Conservation (phyloP, 2,329 filamentous ascomycete genomes). For the Talaromyces islandicus region DNA sequence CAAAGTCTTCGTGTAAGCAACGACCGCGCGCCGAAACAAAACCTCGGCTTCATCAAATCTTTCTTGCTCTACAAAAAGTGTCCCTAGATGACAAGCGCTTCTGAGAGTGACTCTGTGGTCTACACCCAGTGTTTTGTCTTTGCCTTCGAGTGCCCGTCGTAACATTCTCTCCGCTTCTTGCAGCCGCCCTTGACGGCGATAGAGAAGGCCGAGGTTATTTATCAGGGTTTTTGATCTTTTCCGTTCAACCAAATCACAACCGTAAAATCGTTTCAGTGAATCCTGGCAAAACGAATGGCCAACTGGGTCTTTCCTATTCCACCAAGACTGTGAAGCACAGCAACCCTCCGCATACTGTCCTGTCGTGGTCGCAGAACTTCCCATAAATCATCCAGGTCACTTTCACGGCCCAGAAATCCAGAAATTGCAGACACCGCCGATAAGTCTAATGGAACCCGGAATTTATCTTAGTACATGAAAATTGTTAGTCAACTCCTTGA, state of each 20-base stretch:
- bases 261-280: conserved; percentile 16
- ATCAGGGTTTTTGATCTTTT: conserved; percentile 15
- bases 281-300: conserved; percentile 16
- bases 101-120: too few species aligned
- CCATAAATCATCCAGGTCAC: conserved; percentile 13
- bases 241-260: conserved; percentile 23
- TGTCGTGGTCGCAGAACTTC: conserved; percentile 6
- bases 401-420: conserved; percentile 14
- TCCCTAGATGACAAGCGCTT: too few species aligned
- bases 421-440: background rate
- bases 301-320: conserved; percentile 22
- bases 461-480: background rate
- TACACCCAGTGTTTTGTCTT: background rate
- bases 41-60: too few species aligned
- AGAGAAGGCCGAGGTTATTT: background rate
- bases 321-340: conserved; percentile 17
- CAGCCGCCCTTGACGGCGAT: background rate
- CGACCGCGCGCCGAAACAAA: too few species aligned
- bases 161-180: background rate
- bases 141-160: background rate
- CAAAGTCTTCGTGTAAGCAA: too few species aligned
- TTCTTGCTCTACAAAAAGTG: too few species aligned
- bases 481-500: background rate
- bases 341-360: conserved; percentile 11
- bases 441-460: background rate